Base-by-base conservation (phyloP, 768 basidiomycete genomes). In the Kwoniella pini region DNA sequence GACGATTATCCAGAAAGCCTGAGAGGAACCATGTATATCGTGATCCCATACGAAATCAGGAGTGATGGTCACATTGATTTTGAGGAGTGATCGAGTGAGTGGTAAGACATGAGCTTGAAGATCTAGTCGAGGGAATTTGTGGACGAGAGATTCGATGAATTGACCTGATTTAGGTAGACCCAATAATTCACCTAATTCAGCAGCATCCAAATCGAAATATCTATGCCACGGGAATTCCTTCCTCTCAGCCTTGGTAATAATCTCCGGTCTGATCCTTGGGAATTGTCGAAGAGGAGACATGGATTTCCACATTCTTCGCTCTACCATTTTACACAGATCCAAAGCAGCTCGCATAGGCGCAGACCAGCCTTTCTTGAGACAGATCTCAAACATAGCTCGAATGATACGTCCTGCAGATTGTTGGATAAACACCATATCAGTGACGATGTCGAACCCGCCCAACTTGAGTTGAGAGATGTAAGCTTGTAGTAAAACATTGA, bases 41-140 rank as follows among this genome's bases (percentile, higher is more conserved):
- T 92, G 90, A 36, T 97, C 94, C 96, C 96, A 99, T 44, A 88
- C 85, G 85, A 98, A 99, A 75, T 98, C 96, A n/a, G 96, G 94
- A 2, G 86, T 85, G 74, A 99, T 94, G 2, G 91, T 91, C 15
- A 99, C 80, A 65, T 98, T 95, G 56, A 98, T 88, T 31, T 91
- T 86, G 13, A 99, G 84, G 13, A 98, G 85, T 0, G 91, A 90
- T 10, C 94, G 87, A 0, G 96, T 98, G 71, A 99, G 92, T 0
- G 95, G 96, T 69, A 96, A 91, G 0, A 98, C 95, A 72, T 96
- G 91, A 0, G 96, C 95, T 76, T 95, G 89, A 12, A 99, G 81
- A 87, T 91, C 90, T 26, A 96, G 83, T 75, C 95, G 95, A 0
- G 96, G 96, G 86, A 99, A 98, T 70, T 83, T 90, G 69, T 99